Conservation (phyloP, 306 rosid genomes). For the Inga laurina region DNA sequence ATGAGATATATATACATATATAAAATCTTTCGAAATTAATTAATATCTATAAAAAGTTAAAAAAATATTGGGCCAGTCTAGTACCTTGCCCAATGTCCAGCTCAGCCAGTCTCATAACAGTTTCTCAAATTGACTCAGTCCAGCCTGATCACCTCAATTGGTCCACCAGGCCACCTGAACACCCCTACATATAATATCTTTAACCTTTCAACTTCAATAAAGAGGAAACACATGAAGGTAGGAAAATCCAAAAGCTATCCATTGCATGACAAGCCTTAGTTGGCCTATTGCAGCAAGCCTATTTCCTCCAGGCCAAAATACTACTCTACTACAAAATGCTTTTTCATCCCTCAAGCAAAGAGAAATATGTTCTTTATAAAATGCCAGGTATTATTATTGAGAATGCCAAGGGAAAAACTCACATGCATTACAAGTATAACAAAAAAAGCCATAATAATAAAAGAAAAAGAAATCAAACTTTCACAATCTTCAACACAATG, state of each 20-base stretch:
- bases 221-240: constrained; percentile 8
- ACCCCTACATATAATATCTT: neutral
- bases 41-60: neutral
- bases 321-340: constrained; percentile 2
- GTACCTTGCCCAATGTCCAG: constrained; percentile 6
- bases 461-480: neutral
- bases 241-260: neutral
- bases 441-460: neutral
- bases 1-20: neutral
- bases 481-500: neutral
- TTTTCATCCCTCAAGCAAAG: neutral
- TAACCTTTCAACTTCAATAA: neutral
- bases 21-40: neutral
- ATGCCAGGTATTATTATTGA: neutral
- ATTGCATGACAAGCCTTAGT: neutral
- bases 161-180: neutral
- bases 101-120: neutral
- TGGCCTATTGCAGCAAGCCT: neutral
- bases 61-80: neutral
- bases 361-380: neutral
- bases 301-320: neutral
- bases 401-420: neutral
- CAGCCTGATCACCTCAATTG: neutral
- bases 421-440: neutral
- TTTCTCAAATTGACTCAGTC: neutral